Percentiles rank a stretch among this genome's conserved stretches.
Evolutionary conservation across 768 basidiomycete species (phyloP).

Genomic region (Podaxis carcinomalis): DNA sequence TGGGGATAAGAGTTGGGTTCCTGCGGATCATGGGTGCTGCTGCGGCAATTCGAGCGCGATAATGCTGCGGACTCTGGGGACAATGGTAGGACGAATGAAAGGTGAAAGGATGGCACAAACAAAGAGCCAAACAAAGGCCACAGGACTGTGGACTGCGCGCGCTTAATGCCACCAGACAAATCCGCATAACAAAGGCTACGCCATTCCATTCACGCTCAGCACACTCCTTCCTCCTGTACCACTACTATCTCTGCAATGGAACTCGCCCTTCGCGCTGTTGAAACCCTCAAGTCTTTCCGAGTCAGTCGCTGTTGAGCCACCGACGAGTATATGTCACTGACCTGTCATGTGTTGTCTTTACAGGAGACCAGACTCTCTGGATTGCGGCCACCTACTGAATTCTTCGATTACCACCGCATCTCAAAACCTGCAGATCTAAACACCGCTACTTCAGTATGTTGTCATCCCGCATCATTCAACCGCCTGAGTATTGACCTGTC

Average conservation of each 20-base stretch:
- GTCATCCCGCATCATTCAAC: neutral
- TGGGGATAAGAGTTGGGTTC: slow-evolving; percentile 68
- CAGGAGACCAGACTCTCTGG: slow-evolving; percentile 80
- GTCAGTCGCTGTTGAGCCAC: slow-evolving; percentile 32
- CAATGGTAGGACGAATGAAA: slow-evolving; percentile 14
- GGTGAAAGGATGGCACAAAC: slow-evolving; percentile 9
- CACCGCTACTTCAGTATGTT: slow-evolving; percentile 67
- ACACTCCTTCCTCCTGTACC: slow-evolving; percentile 15
- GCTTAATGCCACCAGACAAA: slow-evolving; percentile 12
- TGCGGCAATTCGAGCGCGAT: neutral
- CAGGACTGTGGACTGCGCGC: slow-evolving; percentile 7
- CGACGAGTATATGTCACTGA: neutral
- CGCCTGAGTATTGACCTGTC: slow-evolving; percentile 1
- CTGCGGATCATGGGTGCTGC: slow-evolving; percentile 61
- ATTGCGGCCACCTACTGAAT: slow-evolving; percentile 68
- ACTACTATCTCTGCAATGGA: slow-evolving; percentile 48
- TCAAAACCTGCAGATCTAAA: slow-evolving; percentile 83
- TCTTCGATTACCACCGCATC: slow-evolving; percentile 80
- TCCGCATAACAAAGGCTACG: neutral
- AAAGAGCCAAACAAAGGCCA: slow-evolving; percentile 16
- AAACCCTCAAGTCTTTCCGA: slow-evolving; percentile 65
- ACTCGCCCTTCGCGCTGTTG: slow-evolving; percentile 55
- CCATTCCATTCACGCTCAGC: slow-evolving; percentile 7
- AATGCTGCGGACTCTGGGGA: slow-evolving; percentile 3
- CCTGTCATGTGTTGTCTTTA: slow-evolving; percentile 4